phyloP scores from a whole-genome alignment of 148 eudicot genomes.

The Cornus controversa region DNA sequence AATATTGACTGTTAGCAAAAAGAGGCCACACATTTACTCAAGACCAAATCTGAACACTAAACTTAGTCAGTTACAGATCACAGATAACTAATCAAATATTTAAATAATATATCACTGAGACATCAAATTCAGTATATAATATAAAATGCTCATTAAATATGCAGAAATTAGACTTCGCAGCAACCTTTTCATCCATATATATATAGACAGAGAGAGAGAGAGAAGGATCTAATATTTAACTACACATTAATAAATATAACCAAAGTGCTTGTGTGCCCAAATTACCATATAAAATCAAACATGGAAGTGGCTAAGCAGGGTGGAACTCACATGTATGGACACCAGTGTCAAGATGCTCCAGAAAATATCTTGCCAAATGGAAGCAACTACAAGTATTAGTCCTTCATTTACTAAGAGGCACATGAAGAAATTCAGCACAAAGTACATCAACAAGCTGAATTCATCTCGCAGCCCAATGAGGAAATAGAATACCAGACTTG shows the following conservation, averaged over 20 bases:
- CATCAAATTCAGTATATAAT: background rate
- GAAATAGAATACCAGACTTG: conserved; percentile 88
- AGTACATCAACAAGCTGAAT: conserved; percentile 93
- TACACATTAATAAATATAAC: background rate
- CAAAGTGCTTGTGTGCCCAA: background rate
- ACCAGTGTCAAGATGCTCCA: conserved; percentile 78
- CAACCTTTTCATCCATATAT: background rate
- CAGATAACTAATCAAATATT: background rate
- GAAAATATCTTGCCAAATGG: conserved; percentile 64
- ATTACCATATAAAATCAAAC: background rate
- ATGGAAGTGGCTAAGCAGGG: background rate
- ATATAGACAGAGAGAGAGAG: background rate
- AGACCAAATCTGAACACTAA: background rate
- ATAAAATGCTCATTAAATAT: background rate
- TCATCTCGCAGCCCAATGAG: conserved; percentile 79
- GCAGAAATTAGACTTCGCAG: background rate
- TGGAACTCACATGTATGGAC: conserved; percentile 67
- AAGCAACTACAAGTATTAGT: conserved; percentile 65
- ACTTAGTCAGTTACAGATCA: background rate
- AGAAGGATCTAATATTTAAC: background rate
- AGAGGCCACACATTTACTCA: background rate
- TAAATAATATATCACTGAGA: background rate
- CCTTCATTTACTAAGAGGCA: conserved; percentile 92
- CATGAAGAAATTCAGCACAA: conserved; percentile 78
- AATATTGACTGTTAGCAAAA: background rate